Conservation (phyloP, 2,329 filamentous ascomycete genomes). For the Gnomoniopsis smithogilvyi region DNA sequence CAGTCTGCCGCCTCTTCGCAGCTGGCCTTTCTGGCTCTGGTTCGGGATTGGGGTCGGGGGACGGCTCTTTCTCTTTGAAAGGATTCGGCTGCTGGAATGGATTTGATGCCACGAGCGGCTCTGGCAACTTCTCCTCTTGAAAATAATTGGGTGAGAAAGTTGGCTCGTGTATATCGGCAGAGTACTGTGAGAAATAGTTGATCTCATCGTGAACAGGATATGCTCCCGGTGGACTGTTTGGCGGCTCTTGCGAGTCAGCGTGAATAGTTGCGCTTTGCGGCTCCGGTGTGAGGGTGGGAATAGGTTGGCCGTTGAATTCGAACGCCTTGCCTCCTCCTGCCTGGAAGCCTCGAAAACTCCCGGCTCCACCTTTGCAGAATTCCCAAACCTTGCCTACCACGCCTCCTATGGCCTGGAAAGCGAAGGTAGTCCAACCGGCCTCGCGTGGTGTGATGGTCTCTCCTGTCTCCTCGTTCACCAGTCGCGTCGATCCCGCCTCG, state of each 20-base stretch:
- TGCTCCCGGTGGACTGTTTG: slow-evolving; percentile 5
- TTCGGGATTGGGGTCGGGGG: slow-evolving; percentile 40
- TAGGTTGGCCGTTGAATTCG: slow-evolving; percentile 39
- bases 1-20: slow-evolving; percentile 50
- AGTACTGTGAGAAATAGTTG: not conserved
- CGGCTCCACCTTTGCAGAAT: slow-evolving; percentile 71
- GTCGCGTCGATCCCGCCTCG: slow-evolving; percentile 30
- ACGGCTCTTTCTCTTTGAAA: slow-evolving; percentile 19
- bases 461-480: slow-evolving; percentile 27
- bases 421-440: slow-evolving; percentile 53
- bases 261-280: not conserved
- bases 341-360: slow-evolving; percentile 78
- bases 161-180: slow-evolving; percentile 1
- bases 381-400: slow-evolving; percentile 78
- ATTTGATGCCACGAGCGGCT: not conserved
- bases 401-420: slow-evolving; percentile 61
- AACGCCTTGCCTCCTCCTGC: slow-evolving; percentile 79
- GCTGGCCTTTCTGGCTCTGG: slow-evolving; percentile 30
- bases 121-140: slow-evolving; percentile 1
- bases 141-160: not conserved
- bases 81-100: slow-evolving; percentile 1
- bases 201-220: not conserved
- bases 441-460: slow-evolving; percentile 24
- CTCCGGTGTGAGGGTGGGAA: not conserved
- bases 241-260: not conserved